phyloP scores from a whole-genome alignment of 768 basidiomycete genomes.

The Hericium coralloides region DNA sequence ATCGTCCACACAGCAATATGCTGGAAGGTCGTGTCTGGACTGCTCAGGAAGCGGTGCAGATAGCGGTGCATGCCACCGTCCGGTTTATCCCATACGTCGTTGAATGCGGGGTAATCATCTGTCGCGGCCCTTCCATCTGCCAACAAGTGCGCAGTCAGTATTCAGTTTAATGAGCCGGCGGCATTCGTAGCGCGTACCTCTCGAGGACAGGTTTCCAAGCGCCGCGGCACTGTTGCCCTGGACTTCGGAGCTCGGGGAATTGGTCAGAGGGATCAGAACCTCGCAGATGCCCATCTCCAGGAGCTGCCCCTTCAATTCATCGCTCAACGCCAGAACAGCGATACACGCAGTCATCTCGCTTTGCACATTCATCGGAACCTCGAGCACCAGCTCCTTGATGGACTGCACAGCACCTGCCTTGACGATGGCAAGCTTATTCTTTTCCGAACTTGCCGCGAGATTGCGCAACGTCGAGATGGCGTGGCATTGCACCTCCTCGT shows the following conservation, averaged over 20 bases:
- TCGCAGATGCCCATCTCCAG: constrained; percentile 98
- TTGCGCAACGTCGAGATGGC: constrained; percentile 97
- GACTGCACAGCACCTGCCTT: constrained; percentile 95
- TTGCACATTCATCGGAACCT: constrained; percentile 93
- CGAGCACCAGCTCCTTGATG: constrained; percentile 93
- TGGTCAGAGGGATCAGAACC: constrained; percentile 92
- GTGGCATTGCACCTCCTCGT: constrained; percentile 99
- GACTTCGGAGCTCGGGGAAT: constrained; percentile 93
- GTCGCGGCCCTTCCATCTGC: constrained; percentile 67
- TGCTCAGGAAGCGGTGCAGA: constrained; percentile 87
- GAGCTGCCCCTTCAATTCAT: constrained; percentile 93
- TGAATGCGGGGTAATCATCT: constrained; percentile 95
- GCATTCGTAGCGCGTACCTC: constrained; percentile 43
- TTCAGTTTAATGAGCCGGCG: not conserved
- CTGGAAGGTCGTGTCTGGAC: constrained; percentile 94
- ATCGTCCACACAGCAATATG: constrained; percentile 99
- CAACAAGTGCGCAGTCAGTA: constrained; percentile 2
- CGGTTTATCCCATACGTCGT: constrained; percentile 96
- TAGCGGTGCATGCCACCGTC: constrained; percentile 97
- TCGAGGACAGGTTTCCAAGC: constrained; percentile 94
- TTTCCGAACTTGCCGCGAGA: constrained; percentile 92
- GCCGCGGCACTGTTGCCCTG: constrained; percentile 99
- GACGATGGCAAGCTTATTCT: constrained; percentile 97
- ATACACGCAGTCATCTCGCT: constrained; percentile 99
- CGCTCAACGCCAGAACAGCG: constrained; percentile 91